Conservation (phyloP, 2,329 filamentous ascomycete genomes). For the Cercospora berteroae region DNA sequence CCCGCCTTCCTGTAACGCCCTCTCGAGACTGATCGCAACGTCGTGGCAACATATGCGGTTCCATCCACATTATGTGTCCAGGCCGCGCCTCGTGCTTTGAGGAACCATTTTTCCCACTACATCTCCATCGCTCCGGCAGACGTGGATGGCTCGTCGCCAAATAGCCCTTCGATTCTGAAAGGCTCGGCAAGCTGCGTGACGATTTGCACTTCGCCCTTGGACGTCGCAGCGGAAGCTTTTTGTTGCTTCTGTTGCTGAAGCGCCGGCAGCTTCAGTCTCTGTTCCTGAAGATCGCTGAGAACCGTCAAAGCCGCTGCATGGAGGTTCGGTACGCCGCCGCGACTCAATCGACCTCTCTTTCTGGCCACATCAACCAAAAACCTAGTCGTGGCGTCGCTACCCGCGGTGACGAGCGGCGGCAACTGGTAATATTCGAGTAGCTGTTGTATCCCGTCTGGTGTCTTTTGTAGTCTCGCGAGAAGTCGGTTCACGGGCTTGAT, state of each 20-base stretch:
- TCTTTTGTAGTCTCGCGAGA: conserved; percentile 73
- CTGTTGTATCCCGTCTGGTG: conserved; percentile 71
- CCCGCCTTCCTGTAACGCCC: neutral
- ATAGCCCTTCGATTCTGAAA: conserved; percentile 91
- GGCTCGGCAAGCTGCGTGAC: conserved; percentile 91
- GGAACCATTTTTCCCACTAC: neutral
- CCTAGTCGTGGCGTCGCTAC: conserved; percentile 78
- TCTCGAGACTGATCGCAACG: neutral
- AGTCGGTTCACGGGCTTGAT: conserved; percentile 82
- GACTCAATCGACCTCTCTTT: conserved; percentile 83
- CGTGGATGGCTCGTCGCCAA: conserved; percentile 61
- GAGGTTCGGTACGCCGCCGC: conserved; percentile 87
- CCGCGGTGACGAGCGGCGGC: conserved; percentile 66
- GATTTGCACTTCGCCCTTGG: conserved; percentile 74
- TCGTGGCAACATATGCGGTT: neutral
- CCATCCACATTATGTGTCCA: neutral
- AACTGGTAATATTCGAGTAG: conserved; percentile 82
- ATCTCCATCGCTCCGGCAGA: conserved; percentile 29
- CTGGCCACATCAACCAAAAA: conserved; percentile 93
- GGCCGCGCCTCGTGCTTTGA: neutral
- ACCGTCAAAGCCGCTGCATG: conserved; percentile 86
- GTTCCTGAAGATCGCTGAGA: conserved; percentile 94
- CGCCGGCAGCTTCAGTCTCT: conserved; percentile 62
- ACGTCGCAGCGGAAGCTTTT: conserved; percentile 34
- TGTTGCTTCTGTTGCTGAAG: conserved; percentile 35